Conservation (phyloP, 2,329 filamentous ascomycete species). For the Neurospora crassa region DNA sequence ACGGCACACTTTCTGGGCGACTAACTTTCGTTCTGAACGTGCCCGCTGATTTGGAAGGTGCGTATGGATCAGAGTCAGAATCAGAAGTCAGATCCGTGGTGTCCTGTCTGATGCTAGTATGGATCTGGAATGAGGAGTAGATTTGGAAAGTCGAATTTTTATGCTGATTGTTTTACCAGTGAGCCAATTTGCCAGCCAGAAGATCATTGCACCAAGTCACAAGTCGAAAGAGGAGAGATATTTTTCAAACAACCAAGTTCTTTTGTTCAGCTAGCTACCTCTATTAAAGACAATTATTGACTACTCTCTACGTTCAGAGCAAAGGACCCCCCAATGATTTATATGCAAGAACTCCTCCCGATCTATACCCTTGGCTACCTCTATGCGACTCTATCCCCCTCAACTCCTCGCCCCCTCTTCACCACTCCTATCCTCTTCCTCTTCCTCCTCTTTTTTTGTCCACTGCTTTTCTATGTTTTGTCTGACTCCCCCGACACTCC, state of each 20-base stretch:
- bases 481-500: background rate
- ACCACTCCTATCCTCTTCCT: background rate
- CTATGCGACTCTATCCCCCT: background rate
- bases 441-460: background rate
- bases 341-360: background rate
- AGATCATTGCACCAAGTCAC: background rate
- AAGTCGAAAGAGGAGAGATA: background rate
- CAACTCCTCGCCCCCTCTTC: background rate
- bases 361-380: background rate
- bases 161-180: background rate
- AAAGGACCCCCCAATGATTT: background rate
- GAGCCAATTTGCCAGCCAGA: background rate
- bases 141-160: background rate
- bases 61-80: background rate
- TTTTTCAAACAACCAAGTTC: background rate
- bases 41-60: background rate
- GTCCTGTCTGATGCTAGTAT: background rate
- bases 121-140: background rate
- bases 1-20: background rate
- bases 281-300: background rate
- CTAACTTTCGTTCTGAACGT: background rate
- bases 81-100: background rate
- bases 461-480: background rate
- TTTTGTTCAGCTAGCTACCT: background rate
- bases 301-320: background rate